Evolutionary conservation across 495 filamentous ascomycete genomes (phyloP).

Genomic region (Parathielavia appendiculata): DNA sequence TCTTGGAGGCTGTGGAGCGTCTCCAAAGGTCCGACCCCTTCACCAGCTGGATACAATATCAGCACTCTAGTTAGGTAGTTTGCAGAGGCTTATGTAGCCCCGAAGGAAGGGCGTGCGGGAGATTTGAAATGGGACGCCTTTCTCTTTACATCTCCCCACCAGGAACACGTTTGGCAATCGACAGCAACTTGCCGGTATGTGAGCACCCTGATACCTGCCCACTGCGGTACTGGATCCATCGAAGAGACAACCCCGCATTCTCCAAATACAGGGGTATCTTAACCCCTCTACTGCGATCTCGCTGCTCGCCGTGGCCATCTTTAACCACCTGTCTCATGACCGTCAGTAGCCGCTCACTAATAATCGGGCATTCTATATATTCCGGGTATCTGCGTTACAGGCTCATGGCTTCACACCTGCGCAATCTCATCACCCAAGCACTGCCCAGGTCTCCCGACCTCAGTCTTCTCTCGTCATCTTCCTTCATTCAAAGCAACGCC

Average conservation of each 20-base stretch:
- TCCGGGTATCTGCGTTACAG: background rate
- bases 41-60: too few relatives aligned
- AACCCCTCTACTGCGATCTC: slow-evolving; percentile 6
- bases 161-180: too few relatives aligned
- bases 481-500: background rate
- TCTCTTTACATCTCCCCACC: background rate
- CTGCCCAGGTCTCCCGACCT: background rate
- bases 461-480: background rate
- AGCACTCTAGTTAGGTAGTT: background rate
- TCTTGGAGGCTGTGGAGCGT: background rate
- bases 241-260: slow-evolving; percentile 4
- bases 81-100: background rate
- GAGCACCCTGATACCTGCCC: background rate
- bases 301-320: background rate
- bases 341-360: slow-evolving; percentile 12
- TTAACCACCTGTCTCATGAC: background rate
- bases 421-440: background rate
- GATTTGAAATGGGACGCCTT: background rate
- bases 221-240: background rate
- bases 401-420: slow-evolving; percentile 12
- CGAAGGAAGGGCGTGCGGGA: background rate
- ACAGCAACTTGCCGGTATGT: too few relatives aligned
- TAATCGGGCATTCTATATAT: slow-evolving; percentile 7
- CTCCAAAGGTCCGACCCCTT: too few relatives aligned
- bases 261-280: background rate